A percentile compares a stretch with the other conserved stretches of the same genome.
Conservation (phyloP, 2,329 filamentous ascomycete species). For the Sporothrix curviconia region DNA sequence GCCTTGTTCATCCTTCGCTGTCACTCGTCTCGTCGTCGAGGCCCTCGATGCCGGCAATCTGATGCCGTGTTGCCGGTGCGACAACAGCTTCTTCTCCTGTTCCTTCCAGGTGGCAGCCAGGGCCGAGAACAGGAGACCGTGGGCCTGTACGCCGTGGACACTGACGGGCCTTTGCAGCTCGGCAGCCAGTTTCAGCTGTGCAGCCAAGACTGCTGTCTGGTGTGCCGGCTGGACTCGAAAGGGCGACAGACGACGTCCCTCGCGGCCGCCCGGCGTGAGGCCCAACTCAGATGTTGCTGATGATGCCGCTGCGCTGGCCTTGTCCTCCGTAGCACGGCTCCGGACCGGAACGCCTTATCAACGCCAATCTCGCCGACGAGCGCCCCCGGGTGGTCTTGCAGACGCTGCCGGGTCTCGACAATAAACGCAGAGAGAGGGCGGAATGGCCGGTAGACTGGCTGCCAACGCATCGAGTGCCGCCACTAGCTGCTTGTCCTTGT, state of each 20-base stretch:
- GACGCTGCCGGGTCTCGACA: slow-evolving; percentile 45
- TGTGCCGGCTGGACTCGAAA: slow-evolving; percentile 63
- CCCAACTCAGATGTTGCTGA: slow-evolving; percentile 46
- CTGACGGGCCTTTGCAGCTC: slow-evolving; percentile 59
- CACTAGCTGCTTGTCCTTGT: slow-evolving; percentile 22
- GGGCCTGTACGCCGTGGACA: slow-evolving; percentile 69
- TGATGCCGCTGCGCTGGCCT: too few relatives aligned
- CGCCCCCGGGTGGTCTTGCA: slow-evolving; percentile 51
- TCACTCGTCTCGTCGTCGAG: slow-evolving; percentile 21
- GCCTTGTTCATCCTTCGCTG: slow-evolving; percentile 23
- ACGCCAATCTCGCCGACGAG: slow-evolving; percentile 73
- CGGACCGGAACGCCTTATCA: slow-evolving; percentile 72
- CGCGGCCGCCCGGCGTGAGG: slow-evolving; percentile 62
- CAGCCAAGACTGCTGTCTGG: slow-evolving; percentile 58
- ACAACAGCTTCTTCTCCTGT: slow-evolving; percentile 55
- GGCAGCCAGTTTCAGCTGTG: slow-evolving; percentile 66
- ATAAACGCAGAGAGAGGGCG: slow-evolving; percentile 39
- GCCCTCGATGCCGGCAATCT: slow-evolving; percentile 30
- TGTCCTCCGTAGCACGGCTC: too few relatives aligned
- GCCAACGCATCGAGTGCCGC: slow-evolving; percentile 39
- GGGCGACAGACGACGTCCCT: slow-evolving; percentile 61
- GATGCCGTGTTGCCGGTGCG: slow-evolving; percentile 51
- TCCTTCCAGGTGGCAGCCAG: slow-evolving; percentile 64
- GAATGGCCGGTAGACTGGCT: slow-evolving; percentile 51
- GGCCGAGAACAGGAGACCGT: slow-evolving; percentile 62